Evolutionary conservation across 768 basidiomycete species (phyloP), one percentile per base, ranked within the genome.

Genomic region (Mycena galopus): DNA sequence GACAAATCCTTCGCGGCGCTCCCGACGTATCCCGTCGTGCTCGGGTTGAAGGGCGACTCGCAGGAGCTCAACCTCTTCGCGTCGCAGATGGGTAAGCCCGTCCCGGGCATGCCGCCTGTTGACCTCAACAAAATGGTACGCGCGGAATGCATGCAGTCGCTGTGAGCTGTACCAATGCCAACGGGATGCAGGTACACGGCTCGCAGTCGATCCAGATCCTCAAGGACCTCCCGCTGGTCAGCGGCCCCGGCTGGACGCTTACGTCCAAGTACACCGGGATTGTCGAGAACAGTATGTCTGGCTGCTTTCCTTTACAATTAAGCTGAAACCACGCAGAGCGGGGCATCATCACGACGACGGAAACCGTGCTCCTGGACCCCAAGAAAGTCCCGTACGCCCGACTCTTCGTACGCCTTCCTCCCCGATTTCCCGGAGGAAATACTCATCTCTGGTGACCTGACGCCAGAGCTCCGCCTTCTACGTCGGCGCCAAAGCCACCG

Each of bases 1-100:
- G 92, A 92, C 82, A 86, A 88, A 71, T 84, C 87, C 32, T 97
- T 93, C 81, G 85, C 92, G 17, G 89, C 94, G 4, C 85, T 96
- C 76, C 95, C 96, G 11, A 96, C 95, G 0, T 97, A 92, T 80
- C 95, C 95, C 3, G 94, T 95, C 21, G 93, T 94, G 0, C 86
- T 96, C 9, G 83, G 80, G 32, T 86, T 95, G 78, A 96, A 95
- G 82, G 92, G 93, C 16, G 84, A 87, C 42, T 88, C 85, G 67
- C 85, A 88, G 59, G 94, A 96, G 66, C 86, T 96, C 27, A 90
- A 91, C 69, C 79, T 91, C 71, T 97, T 96, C 81, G 83, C 87
- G 29, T 85, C 89, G 32, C 82, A 83, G 42, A 83, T 86, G 73
- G 78, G 83, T 50, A 76, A 78, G 67, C 72, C 85, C 11, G 81